A percentile compares a stretch with the other conserved stretches of the same genome.
These are phyloP conservation scores for Fusarium sp. DNA, from an alignment of 2,329 filamentous ascomycete species.

Conservation along the genomic window DNA sequence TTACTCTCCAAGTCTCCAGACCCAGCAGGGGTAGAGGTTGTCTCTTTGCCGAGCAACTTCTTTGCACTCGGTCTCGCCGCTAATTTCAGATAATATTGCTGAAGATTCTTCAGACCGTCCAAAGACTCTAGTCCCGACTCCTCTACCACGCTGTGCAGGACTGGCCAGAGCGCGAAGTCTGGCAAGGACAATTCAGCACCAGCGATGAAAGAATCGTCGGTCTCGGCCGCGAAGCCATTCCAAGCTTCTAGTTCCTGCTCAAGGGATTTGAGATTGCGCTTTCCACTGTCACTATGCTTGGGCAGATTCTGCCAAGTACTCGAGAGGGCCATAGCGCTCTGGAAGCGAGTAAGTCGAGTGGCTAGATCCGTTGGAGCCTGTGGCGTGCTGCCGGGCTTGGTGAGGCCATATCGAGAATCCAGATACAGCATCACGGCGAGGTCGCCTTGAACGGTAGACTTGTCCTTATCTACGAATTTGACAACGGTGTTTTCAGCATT, in stretches of 20 bases:
- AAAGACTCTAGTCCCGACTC: conserved; percentile 50
- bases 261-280: conserved; percentile 40
- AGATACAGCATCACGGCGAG: conserved; percentile 69
- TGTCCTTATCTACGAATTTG: conserved; percentile 68
- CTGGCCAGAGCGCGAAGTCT: conserved; percentile 69
- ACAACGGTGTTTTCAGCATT: conserved; percentile 46
- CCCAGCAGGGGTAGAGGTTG: not conserved
- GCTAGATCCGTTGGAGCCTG: conserved; percentile 49
- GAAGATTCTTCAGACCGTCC: conserved; percentile 47
- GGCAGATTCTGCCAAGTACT: conserved; percentile 49
- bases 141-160: conserved; percentile 59
- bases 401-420: conserved; percentile 61
- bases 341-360: conserved; percentile 55
- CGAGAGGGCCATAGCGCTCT: conserved; percentile 52
- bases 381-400: conserved; percentile 43
- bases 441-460: conserved; percentile 61
- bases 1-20: not conserved
- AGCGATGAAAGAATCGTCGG: conserved; percentile 57
- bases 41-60: conserved; percentile 38
- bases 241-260: conserved; percentile 53
- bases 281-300: conserved; percentile 5
- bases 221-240: conserved; percentile 51
- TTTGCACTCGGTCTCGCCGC: conserved; percentile 35
- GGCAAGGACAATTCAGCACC: conserved; percentile 56
- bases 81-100: conserved; percentile 53